Base-by-base conservation (phyloP, 164 flowering plant genomes). In the Dillenia suffruticosa region DNA sequence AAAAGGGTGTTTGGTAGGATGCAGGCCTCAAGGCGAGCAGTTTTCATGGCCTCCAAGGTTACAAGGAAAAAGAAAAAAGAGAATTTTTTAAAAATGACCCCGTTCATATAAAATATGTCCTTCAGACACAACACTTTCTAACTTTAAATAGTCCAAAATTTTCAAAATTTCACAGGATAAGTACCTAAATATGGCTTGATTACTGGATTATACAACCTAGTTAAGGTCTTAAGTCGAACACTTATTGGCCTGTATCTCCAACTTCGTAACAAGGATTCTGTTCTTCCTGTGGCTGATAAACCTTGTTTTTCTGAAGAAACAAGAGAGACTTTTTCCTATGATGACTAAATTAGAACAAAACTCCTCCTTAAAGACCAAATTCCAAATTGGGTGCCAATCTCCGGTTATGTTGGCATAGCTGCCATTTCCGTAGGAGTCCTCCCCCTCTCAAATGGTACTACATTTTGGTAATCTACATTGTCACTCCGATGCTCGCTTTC, bases 1-100 rank as follows among this genome's bases (percentile, higher is more conserved):
- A 58, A 56, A 68, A 74, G 63, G 83, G 83, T 9, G 14, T 12
- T 16, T 79, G 81, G 83, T 79, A 79, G 53, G 22, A 26, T 26
- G 75, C 81, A 52, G 63, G 46, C 16, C 54, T 77, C 3, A 8
- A 60, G n/a, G 22, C 48, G 0, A 72, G 59, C 70, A 74, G 72
- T 57, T 73, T 79, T 43, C 75, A 68, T 63, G 83, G 81, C 55
- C 49, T 79, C 54, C 74, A 77, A 57, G 83, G 81, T 16, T 79
- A 79, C 56, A 71, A 67, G 70, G 82, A 74, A 32, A 32, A 32
- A 32, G 40, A 4, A 32, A 32, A 32, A 32, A 32, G 40, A 32
- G 6, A 32, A 32, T 4, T 32, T 32, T 32, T 32, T 4, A 32
- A 32, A 26, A 26, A 26, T 26, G 40, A 26, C 5, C 40, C 2